Base-by-base conservation (phyloP, 2,329 filamentous ascomycete genomes). In the Sporothrix globosa region DNA sequence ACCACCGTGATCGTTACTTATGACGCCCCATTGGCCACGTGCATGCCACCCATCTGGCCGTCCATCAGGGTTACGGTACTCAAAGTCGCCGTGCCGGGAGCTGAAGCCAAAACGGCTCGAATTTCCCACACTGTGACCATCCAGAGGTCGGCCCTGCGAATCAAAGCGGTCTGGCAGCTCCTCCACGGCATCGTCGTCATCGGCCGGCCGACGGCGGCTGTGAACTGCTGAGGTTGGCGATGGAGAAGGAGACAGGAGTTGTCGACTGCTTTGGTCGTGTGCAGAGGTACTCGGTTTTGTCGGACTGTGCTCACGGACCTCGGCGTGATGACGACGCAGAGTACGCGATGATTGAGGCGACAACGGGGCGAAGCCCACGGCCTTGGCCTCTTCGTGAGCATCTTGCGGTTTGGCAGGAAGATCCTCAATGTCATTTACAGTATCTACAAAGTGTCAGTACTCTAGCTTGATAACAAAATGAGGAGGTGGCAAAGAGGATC, bases 331-430 rank as follows among this genome's bases (percentile, higher is more conserved):
- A 34, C 79, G 76, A 24, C 79, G 77, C 75, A 85, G 81, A 0
- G 83, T 84, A 69, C 77, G 80, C 0, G 81, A 81, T 19, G 83
- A 85, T 68, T 83, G 81, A 0, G 84, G 84, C 2, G 84, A 86
- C 53, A 86, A 75, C 0, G 84, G 84, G 2, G 81, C 80, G 69
- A 85, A 86, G 1, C 77, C 74, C 1, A 86, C 83, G 0, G 82
- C 81, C 72, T 84, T 84, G 27, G 74, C 72, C 17, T 72, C 70
- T 4, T 75, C 74, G 10, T 63, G 54, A 2, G 69, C 71, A 5
- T 69, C 71, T 2, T 50, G 71, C 13, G 30, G 30, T 44, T 50
- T 27, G 4, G 53, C 24, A 10, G 27, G 44, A 1, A 53, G 5
- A 17, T 52, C 44, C 24, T 66, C 46, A 9, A 66, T 66, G 27